A percentile compares a stretch with the other conserved stretches of the same genome.
phyloP scores from a whole-genome alignment of 2,329 filamentous ascomycete genomes.

The Penicillium rolfsii region DNA sequence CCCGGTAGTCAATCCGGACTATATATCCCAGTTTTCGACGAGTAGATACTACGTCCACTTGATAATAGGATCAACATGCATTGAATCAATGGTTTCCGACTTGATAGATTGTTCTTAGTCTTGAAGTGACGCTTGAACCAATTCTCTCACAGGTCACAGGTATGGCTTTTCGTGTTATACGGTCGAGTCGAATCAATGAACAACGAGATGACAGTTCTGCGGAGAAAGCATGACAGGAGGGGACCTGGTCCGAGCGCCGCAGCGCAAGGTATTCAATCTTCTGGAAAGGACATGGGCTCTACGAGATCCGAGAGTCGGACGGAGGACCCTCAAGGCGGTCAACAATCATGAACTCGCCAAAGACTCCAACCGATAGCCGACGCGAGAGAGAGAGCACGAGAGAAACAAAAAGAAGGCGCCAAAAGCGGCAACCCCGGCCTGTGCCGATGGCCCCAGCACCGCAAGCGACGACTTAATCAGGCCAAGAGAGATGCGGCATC shows the following conservation, averaged over 20 bases:
- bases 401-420: constrained; percentile 3
- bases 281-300: not conserved
- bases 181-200: too few relatives aligned
- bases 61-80: too few relatives aligned
- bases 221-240: not conserved
- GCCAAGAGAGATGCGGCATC: not conserved
- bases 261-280: not conserved
- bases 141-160: too few relatives aligned
- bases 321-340: not conserved
- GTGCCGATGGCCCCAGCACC: not conserved
- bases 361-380: not conserved
- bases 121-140: too few relatives aligned
- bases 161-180: not conserved
- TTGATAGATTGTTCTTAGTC: too few relatives aligned
- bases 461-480: not conserved
- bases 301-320: not conserved
- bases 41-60: too few relatives aligned
- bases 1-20: not conserved
- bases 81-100: too few relatives aligned
- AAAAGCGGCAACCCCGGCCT: constrained; percentile 3
- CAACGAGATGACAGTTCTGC: too few relatives aligned
- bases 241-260: not conserved
- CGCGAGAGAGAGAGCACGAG: not conserved
- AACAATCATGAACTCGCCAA: not conserved
- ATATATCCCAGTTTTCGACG: not conserved